Evolutionary conservation across 306 rosid species (phyloP).

Genomic region (Cicer cuneatum): DNA sequence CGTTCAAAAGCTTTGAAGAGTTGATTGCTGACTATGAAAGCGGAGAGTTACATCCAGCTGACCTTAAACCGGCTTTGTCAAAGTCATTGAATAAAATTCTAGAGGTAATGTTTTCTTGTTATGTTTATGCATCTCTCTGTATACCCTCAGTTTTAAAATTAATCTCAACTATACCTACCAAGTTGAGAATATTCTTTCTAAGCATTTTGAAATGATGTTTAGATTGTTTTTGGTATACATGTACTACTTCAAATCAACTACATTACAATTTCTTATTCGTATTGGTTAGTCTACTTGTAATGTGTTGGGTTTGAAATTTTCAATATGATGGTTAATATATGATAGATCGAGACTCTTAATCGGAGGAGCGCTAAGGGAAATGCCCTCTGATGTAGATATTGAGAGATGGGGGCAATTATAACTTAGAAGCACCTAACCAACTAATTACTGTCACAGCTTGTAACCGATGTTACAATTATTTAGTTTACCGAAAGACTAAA

Average conservation of each 20-base stretch:
- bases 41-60: constrained; percentile 78
- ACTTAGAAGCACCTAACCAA: background rate
- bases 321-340: background rate
- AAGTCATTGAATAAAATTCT: constrained; percentile 78
- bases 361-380: background rate
- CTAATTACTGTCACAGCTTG: background rate
- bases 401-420: background rate
- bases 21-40: constrained; percentile 64
- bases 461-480: background rate
- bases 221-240: constrained; percentile 24
- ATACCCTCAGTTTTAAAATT: background rate
- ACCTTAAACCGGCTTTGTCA: constrained; percentile 76
- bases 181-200: background rate
- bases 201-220: background rate
- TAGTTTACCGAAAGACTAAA: constrained; percentile 4
- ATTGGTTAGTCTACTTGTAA: background rate
- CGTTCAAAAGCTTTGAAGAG: constrained; percentile 66
- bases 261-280: background rate
- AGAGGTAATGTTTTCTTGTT: constrained; percentile 58
- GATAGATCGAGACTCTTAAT: background rate
- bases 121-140: constrained; percentile 11
- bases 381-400: constrained; percentile 2
- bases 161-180: background rate
- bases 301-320: background rate
- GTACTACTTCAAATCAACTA: background rate